A percentile compares a stretch with the other conserved stretches of the same genome.
These are phyloP conservation scores for Kondoa malvinella DNA, from an alignment of 768 basidiomycete genomes.

Conservation along the genomic window DNA sequence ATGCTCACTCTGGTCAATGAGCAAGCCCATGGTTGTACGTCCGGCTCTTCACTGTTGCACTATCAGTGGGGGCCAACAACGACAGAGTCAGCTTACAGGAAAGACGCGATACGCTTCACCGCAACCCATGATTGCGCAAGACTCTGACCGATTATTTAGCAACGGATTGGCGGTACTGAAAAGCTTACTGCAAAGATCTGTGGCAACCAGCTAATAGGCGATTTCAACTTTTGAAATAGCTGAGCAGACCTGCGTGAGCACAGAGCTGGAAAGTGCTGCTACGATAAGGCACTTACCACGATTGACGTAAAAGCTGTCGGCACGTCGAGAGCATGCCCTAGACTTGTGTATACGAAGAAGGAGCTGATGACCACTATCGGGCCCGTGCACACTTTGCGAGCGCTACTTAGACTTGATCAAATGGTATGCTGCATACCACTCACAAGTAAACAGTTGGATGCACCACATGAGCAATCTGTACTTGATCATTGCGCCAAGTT, in stretches of 20 bases:
- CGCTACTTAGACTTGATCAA: not conserved
- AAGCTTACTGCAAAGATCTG: not conserved
- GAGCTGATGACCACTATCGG: constrained; percentile 23
- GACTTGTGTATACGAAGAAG: constrained; percentile 21
- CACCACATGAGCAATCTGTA: not conserved
- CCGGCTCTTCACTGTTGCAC: constrained; percentile 13
- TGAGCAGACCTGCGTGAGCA: too few relatives aligned
- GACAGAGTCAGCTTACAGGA: constrained; percentile 33
- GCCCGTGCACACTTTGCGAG: not conserved
- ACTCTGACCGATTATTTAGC: constrained; percentile 19
- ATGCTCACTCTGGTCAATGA: constrained; percentile 20
- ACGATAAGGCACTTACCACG: not conserved
- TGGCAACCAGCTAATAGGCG: not conserved
- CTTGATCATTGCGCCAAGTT: not conserved
- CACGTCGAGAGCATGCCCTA: not conserved
- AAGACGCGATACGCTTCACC: constrained; percentile 31
- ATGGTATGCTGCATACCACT: not conserved
- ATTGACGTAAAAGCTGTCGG: constrained; percentile 5
- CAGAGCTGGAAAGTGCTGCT: too few relatives aligned
- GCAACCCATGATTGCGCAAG: constrained; percentile 30
- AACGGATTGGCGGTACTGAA: not conserved
- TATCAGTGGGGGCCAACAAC: constrained; percentile 23
- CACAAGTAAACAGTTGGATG: not conserved
- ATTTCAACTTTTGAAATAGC: too few relatives aligned
- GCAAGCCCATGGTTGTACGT: constrained; percentile 30